These are phyloP conservation scores for Leptographium lundbergii DNA, from an alignment of 2,329 filamentous ascomycete genomes.

Conservation along the genomic window DNA sequence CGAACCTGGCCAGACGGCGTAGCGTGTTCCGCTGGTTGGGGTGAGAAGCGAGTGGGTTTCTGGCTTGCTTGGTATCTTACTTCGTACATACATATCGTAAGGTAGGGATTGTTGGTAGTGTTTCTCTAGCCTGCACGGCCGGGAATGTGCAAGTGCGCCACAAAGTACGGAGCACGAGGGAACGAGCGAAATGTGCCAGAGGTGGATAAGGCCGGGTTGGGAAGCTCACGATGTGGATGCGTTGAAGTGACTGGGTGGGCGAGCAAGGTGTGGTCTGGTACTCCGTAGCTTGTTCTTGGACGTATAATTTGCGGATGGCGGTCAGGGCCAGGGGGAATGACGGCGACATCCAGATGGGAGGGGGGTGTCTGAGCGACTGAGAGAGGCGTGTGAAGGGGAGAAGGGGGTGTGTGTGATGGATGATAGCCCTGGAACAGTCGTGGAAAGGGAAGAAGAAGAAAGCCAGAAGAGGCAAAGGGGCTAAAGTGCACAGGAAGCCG, in stretches of 20 bases:
- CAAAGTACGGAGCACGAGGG: neutral
- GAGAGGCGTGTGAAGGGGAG: neutral
- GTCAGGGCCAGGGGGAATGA: slow-evolving; percentile 9
- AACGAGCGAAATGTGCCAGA: slow-evolving; percentile 4
- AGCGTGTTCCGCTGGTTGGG: neutral
- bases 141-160: neutral
- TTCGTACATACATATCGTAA: neutral
- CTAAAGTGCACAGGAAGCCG: neutral
- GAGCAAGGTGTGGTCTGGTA: neutral
- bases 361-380: neutral
- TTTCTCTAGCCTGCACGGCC: neutral
- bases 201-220: slow-evolving; percentile 13
- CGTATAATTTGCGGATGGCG: slow-evolving; percentile 8
- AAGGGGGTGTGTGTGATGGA: slow-evolving; percentile 1
- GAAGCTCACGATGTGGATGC: slow-evolving; percentile 6
- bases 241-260: neutral
- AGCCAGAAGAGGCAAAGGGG: neutral
- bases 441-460: slow-evolving; percentile 2
- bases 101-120: slow-evolving; percentile 6
- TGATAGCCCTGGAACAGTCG: slow-evolving; percentile 3
- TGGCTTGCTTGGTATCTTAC: neutral
- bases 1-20: slow-evolving; percentile 3
- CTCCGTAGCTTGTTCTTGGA: neutral
- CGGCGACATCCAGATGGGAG: neutral
- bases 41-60: neutral